Percentiles rank a stretch among this genome's conserved stretches.
Conservation (phyloP, 148 eudicot genomes). For the Fagopyrum esculentum region DNA sequence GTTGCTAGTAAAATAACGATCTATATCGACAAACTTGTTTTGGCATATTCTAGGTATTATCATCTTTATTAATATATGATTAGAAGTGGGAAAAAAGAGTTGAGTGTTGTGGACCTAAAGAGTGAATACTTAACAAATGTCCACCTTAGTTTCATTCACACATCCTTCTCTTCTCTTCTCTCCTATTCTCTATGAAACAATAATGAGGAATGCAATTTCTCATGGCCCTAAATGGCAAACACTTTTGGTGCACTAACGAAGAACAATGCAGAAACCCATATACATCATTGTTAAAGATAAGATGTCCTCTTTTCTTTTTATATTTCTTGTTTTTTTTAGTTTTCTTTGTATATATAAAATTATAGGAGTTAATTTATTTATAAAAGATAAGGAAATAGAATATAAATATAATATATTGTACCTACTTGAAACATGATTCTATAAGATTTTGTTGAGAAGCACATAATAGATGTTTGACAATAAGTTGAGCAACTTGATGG, state of each 20-base stretch:
- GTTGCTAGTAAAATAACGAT: too few relatives aligned
- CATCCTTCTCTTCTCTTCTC: not conserved
- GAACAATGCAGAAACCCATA: not conserved
- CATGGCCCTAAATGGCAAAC: slow-evolving; percentile 7
- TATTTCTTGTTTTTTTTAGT: too few relatives aligned
- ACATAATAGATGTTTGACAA: not conserved
- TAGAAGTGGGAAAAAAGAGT: too few relatives aligned
- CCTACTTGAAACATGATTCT: slow-evolving; percentile 5
- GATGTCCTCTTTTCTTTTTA: not conserved
- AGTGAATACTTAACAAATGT: not conserved
- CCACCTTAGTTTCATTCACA: not conserved
- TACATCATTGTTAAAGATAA: slow-evolving; percentile 1
- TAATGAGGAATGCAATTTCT: not conserved
- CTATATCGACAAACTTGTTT: not conserved
- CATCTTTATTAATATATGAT: not conserved
- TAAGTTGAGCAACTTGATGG: slow-evolving; percentile 5
- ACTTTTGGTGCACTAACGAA: not conserved
- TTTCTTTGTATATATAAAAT: too few relatives aligned
- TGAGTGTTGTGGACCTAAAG: too few relatives aligned
- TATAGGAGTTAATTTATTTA: too few relatives aligned
- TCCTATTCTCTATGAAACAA: not conserved
- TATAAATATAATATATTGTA: not conserved
- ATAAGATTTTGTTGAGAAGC: slow-evolving; percentile 1
- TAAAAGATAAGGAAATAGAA: not conserved
- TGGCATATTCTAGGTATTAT: not conserved